phyloP scores from a whole-genome alignment of 2,329 filamentous ascomycete species.

The Sclerotinia spermophila region DNA sequence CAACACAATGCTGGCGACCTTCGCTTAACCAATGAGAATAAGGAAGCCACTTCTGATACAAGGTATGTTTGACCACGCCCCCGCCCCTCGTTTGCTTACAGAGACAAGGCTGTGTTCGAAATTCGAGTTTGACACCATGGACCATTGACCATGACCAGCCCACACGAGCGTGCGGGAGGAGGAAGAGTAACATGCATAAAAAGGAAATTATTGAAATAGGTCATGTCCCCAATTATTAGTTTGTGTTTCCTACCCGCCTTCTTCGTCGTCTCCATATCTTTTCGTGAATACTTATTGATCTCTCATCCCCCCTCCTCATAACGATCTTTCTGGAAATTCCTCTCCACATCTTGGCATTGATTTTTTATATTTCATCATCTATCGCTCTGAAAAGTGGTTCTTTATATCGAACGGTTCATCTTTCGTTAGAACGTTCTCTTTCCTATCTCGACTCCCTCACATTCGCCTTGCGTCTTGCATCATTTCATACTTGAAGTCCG shows the following conservation, averaged over 20 bases:
- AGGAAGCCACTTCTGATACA: conserved; percentile 8
- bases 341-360: conserved; percentile 14
- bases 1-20: not conserved
- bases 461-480: not conserved
- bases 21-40: conserved; percentile 3
- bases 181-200: not conserved
- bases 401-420: not conserved
- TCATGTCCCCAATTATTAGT: not conserved
- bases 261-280: not conserved
- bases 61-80: conserved; percentile 15
- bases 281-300: conserved; percentile 10
- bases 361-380: conserved; percentile 9
- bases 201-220: not conserved
- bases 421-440: not conserved
- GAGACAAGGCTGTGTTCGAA: conserved; percentile 16
- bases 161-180: not conserved
- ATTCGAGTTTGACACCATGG: conserved; percentile 12
- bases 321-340: not conserved
- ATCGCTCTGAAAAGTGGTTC: not conserved
- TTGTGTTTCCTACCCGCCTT: not conserved
- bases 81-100: conserved; percentile 6
- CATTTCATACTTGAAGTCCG: conserved; percentile 12
- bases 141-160: not conserved
- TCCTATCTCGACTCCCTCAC: conserved; percentile 1
- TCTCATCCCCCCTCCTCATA: not conserved